Evolutionary conservation across 2,329 filamentous ascomycete genomes (phyloP).

Genomic region (Exophiala sp.): DNA sequence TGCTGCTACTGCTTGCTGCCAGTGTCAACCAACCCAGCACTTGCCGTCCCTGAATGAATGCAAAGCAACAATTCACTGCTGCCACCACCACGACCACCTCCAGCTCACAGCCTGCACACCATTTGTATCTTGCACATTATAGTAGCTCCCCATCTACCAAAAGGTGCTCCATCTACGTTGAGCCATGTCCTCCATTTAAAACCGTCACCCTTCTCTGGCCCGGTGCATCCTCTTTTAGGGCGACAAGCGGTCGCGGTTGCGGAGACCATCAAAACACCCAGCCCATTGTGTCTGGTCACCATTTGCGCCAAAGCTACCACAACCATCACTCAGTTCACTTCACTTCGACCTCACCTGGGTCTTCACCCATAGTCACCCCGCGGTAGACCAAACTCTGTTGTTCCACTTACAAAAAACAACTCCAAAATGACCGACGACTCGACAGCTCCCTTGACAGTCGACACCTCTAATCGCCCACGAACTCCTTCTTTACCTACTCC

Average conservation of each 20-base stretch:
- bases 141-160: background rate
- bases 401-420: conserved; percentile 3
- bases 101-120: background rate
- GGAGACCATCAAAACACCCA: conserved; percentile 15
- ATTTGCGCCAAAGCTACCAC: background rate
- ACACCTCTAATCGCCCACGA: conserved; percentile 28
- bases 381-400: too few species aligned
- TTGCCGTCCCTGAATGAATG: background rate
- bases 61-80: background rate
- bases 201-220: background rate
- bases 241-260: conserved; percentile 19
- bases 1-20: too few species aligned
- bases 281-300: background rate
- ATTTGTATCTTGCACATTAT: background rate
- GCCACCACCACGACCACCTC: background rate
- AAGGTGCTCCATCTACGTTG: background rate
- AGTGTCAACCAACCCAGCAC: too few species aligned
- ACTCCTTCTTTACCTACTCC: conserved; percentile 50
- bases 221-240: conserved; percentile 1
- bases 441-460: conserved; percentile 6
- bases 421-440: conserved; percentile 23
- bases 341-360: conserved; percentile 1
- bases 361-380: too few species aligned
- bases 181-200: background rate
- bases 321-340: background rate